Conservation (phyloP, 169 alveolate genomes). For the Besnoitia besnoiti region DNA sequence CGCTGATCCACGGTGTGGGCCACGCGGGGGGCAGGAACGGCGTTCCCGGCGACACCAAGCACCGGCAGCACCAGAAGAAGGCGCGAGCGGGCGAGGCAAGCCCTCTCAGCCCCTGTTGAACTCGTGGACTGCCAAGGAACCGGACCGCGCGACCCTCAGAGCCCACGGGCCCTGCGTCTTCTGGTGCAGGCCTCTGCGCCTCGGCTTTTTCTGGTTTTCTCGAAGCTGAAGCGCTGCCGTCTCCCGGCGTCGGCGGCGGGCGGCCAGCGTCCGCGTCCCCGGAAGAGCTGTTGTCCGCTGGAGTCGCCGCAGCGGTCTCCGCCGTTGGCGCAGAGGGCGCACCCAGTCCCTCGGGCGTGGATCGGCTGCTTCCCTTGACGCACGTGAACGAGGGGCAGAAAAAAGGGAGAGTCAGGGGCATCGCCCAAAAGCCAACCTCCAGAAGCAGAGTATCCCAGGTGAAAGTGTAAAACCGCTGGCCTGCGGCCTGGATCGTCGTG, state of each 20-base stretch:
- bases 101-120: not conserved
- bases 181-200: too few species aligned
- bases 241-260: too few species aligned
- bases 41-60: not conserved
- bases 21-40: constrained; percentile 43
- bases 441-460: constrained; percentile 69
- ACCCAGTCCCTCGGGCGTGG: too few species aligned
- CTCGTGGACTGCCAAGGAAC: not conserved
- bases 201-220: too few species aligned
- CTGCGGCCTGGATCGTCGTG: constrained; percentile 21
- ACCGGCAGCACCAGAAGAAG: not conserved
- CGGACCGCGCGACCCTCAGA: too few species aligned
- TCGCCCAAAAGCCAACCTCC: constrained; percentile 66
- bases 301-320: too few species aligned
- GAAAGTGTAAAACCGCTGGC: constrained; percentile 60
- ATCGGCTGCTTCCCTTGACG: too few species aligned
- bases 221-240: too few species aligned
- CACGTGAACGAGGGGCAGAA: not conserved
- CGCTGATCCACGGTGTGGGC: constrained; percentile 52
- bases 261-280: too few species aligned
- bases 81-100: not conserved
- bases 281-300: too few species aligned
- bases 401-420: constrained; percentile 41
- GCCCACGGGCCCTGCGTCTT: too few species aligned
- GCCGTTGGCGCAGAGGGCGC: too few species aligned